Conservation (phyloP, 495 filamentous ascomycete genomes). For the Podospora appendiculata region DNA sequence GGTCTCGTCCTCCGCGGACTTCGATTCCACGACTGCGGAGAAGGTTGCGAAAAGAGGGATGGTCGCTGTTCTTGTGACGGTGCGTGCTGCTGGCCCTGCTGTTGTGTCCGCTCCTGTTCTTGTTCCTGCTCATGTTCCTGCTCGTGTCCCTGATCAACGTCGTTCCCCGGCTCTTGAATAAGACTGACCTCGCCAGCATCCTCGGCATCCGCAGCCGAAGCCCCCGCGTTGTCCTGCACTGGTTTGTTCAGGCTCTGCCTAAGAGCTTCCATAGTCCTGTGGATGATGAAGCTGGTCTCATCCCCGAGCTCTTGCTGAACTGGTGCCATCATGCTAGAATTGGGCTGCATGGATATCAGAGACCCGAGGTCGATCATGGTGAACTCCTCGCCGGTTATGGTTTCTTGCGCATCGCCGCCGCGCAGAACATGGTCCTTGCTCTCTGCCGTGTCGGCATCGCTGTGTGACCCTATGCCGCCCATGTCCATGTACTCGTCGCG, state of each 20-base stretch:
- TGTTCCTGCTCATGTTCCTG: background rate
- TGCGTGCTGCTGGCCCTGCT: background rate
- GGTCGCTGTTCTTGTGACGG: background rate
- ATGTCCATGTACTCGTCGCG: conserved; percentile 11
- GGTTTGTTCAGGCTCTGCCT: conserved; percentile 23
- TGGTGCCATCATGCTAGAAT: conserved; percentile 20
- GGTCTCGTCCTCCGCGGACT: conserved; percentile 14
- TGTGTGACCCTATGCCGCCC: conserved; percentile 14
- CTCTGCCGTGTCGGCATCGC: conserved; percentile 12
- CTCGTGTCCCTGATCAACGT: background rate
- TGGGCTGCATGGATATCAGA: conserved; percentile 33
- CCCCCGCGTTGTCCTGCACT: conserved; percentile 2
- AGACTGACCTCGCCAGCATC: conserved; percentile 4
- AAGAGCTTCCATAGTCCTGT: conserved; percentile 33
- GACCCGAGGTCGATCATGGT: conserved; percentile 42
- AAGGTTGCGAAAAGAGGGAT: conserved; percentile 6
- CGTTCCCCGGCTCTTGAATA: background rate
- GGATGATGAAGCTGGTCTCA: conserved; percentile 36
- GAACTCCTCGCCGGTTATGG: conserved; percentile 38
- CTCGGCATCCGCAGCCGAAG: background rate
- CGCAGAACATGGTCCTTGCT: conserved; percentile 2
- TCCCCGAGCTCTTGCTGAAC: conserved; percentile 32
- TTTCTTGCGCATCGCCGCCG: conserved; percentile 24
- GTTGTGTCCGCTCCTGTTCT: background rate
- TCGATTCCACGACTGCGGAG: conserved; percentile 5